phyloP scores from a whole-genome alignment of 164 flowering plant genomes.

The Tinospora cordifolia region DNA sequence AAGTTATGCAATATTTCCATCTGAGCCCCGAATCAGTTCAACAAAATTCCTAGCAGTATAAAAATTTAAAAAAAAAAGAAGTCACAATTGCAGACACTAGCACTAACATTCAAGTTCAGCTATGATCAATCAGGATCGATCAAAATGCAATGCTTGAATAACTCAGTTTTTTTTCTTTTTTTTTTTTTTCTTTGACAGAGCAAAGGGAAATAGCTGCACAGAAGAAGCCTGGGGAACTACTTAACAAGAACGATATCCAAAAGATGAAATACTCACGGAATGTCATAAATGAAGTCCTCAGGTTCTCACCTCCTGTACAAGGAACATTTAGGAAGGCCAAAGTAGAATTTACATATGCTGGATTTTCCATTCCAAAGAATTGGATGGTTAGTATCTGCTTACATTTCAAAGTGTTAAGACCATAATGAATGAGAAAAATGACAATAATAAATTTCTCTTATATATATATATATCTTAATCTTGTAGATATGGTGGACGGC shows the following conservation, averaged over 20 bases:
- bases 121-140: too few species aligned
- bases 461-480: background rate
- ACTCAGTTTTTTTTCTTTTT: too few species aligned
- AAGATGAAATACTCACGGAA: constrained; percentile 19
- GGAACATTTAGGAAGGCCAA: constrained; percentile 17
- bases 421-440: background rate
- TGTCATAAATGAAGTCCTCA: constrained; percentile 10
- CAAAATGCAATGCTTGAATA: background rate
- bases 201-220: constrained; percentile 11
- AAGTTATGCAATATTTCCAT: constrained; percentile 8
- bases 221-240: constrained; percentile 12
- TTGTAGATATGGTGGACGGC: constrained; percentile 14
- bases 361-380: constrained; percentile 17
- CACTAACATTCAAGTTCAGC: background rate
- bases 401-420: background rate
- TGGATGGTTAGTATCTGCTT: constrained; percentile 11
- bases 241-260: constrained; percentile 15
- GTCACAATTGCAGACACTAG: too few species aligned
- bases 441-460: background rate
- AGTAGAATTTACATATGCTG: constrained; percentile 9
- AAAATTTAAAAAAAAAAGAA: too few species aligned
- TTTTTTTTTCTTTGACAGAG: background rate
- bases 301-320: constrained; percentile 14
- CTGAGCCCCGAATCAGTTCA: too few species aligned
- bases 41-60: too few species aligned